These are phyloP conservation scores for Xylaria sp. DNA, from an alignment of 2,329 filamentous ascomycete genomes.

Conservation along the genomic window DNA sequence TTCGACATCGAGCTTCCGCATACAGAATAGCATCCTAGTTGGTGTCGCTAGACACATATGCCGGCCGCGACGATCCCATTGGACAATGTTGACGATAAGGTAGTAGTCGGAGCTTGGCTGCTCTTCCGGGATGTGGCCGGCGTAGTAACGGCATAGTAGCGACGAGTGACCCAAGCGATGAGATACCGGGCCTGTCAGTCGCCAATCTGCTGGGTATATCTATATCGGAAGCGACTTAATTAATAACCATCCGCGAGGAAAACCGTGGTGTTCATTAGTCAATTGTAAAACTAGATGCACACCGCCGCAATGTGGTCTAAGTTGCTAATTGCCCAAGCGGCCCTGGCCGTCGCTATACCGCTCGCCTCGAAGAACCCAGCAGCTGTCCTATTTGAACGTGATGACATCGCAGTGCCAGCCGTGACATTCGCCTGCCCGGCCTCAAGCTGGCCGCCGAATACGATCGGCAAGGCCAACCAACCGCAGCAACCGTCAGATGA, in stretches of 20 bases:
- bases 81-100: slow-evolving; percentile 13
- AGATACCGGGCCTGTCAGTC: background rate
- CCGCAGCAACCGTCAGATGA: slow-evolving; percentile 37
- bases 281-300: background rate
- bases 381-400: slow-evolving; percentile 17
- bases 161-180: background rate
- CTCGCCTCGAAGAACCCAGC: slow-evolving; percentile 33
- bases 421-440: slow-evolving; percentile 35
- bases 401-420: background rate
- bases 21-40: slow-evolving; percentile 9
- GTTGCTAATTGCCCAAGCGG: slow-evolving; percentile 22
- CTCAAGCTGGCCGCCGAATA: slow-evolving; percentile 40
- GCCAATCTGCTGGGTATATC: background rate
- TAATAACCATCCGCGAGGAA: background rate
- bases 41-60: slow-evolving; percentile 8
- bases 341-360: slow-evolving; percentile 25
- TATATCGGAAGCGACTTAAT: background rate
- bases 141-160: background rate
- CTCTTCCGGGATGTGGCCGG: slow-evolving; percentile 13
- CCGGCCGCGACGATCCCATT: background rate
- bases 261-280: background rate
- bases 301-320: slow-evolving; percentile 23
- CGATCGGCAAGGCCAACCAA: slow-evolving; percentile 35
- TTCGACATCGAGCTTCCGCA: slow-evolving; percentile 21
- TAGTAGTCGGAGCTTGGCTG: slow-evolving; percentile 17